Conservation (phyloP, 768 basidiomycete species). For the Suillus alpinus region DNA sequence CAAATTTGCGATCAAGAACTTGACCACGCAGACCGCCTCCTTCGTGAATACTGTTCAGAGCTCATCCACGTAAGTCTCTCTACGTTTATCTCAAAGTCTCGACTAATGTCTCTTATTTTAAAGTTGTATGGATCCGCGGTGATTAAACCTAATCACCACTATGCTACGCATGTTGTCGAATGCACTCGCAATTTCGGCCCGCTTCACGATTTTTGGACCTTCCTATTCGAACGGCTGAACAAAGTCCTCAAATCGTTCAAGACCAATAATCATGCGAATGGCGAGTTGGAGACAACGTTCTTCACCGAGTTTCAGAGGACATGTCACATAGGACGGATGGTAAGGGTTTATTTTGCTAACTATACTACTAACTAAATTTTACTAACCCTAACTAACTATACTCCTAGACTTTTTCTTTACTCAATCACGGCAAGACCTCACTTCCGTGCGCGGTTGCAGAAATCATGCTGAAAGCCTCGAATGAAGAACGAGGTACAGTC, state of each 20-base stretch:
- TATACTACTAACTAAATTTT: too few species aligned
- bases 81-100: too few species aligned
- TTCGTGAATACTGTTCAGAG: neutral
- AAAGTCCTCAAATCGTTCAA: slow-evolving; percentile 35
- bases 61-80: neutral
- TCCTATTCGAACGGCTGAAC: slow-evolving; percentile 35
- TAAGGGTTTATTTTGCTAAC: neutral
- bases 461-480: slow-evolving; percentile 14
- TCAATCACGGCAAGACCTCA: neutral
- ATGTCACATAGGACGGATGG: neutral
- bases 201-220: slow-evolving; percentile 37
- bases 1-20: neutral
- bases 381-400: too few species aligned
- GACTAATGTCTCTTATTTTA: too few species aligned
- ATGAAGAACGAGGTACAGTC: slow-evolving; percentile 25
- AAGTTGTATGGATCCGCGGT: slow-evolving; percentile 31
- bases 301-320: slow-evolving; percentile 26
- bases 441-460: neutral
- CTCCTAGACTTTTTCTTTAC: neutral
- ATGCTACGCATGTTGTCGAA: slow-evolving; percentile 27
- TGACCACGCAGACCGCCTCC: neutral
- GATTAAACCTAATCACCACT: slow-evolving; percentile 40
- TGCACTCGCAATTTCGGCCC: slow-evolving; percentile 33
- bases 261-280: slow-evolving; percentile 32
- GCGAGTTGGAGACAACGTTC: slow-evolving; percentile 16